A percentile compares a stretch with the other conserved stretches of the same genome.
These are phyloP conservation scores for Chenopodium berlandieri DNA, from an alignment of 148 eudicot genomes.

Conservation along the genomic window DNA sequence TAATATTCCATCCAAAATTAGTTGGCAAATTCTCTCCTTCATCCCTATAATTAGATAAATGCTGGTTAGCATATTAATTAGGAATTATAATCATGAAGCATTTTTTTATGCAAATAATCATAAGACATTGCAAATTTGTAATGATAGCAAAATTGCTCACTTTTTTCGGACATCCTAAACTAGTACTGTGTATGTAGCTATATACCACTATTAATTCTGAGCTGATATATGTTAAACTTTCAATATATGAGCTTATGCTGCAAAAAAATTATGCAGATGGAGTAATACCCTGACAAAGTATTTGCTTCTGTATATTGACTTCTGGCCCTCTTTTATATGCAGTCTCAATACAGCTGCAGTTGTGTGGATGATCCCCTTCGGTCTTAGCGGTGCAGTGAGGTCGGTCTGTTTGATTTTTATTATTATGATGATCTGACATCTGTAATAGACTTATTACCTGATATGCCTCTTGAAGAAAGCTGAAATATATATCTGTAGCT, in stretches of 20 bases:
- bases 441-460: neutral
- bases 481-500: neutral
- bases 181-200: no score
- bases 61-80: no score
- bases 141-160: neutral
- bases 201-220: neutral
- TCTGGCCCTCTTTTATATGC: constrained; percentile 2
- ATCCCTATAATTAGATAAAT: no score
- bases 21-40: no score
- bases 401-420: constrained; percentile 17
- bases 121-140: no score
- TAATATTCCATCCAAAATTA: neutral
- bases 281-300: neutral
- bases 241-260: neutral
- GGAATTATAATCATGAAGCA: no score
- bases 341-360: constrained; percentile 76
- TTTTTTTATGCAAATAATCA: no score
- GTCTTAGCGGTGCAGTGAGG: constrained; percentile 86
- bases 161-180: neutral
- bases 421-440: neutral
- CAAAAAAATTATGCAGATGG: neutral
- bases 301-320: neutral
- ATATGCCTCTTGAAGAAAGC: no score
- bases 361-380: constrained; percentile 88
- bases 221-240: neutral